Base-by-base conservation (phyloP, 1,284 basidiomycete genomes). In the Trichosporon coremiiforme region DNA sequence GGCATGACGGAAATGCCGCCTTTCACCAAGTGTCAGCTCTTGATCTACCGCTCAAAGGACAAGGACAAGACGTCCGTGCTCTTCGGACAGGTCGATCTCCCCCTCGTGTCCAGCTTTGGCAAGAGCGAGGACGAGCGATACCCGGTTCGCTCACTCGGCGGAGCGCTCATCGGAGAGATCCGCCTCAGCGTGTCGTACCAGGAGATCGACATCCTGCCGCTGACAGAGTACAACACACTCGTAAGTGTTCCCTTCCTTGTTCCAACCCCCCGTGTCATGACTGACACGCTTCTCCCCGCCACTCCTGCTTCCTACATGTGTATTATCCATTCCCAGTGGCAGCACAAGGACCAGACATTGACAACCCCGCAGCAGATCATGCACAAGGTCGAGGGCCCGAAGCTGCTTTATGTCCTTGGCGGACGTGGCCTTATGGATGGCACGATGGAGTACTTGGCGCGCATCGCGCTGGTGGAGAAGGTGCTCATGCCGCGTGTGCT, bases 141-240 rank as follows among this genome's bases (percentile, higher is more conserved):
- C 64, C 75, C 76, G 1, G 68, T 80, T 15, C 67, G 70, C 20
- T 72, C 74, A 0, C 45, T 70, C 9, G 72, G 20, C n/a, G 75
- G 72, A 4, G 36, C 45, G 13, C 66, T 75, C n/a, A 71, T 80
- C 2, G 78, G 78, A 9, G 78, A 80, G 68, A 65, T 80, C 31
- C 69, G 78, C 4, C 50, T 80, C 12, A 65, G 71, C 0, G 76
- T 76, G 1, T 62, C 67, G n/a, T 78, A 70, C 53, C 71, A 74
- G 10, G 72, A 76, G 29, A 62, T 75, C 8, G 65, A 73, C 29
- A 63, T 78, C 9, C 66, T 73, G 1, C 67, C 67, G 1, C 53
- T 69, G 17, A n/a, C 31, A 6, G 66, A 71, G 10, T 74, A 76
- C 65, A 62, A 67, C 4, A 13, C 25, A 13, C 50, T 72, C 5